These are phyloP conservation scores for Larix kaempferi DNA, from an alignment of 75 land plant genomes.

Conservation along the genomic window DNA sequence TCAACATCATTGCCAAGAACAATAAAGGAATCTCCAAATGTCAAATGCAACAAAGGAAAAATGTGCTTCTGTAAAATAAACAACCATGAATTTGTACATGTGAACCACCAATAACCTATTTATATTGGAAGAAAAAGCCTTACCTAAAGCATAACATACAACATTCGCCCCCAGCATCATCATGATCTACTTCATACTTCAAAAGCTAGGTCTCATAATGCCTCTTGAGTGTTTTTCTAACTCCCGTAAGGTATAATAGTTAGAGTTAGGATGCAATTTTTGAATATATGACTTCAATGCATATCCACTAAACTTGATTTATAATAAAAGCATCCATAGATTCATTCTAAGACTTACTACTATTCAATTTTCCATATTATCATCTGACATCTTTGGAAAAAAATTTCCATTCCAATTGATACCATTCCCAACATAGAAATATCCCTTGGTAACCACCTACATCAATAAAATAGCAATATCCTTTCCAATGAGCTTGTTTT, in stretches of 20 bases:
- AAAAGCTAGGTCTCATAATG: constrained; percentile 96
- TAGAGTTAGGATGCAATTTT: background rate
- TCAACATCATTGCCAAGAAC: constrained; percentile 79
- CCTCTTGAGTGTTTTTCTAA: constrained; percentile 96
- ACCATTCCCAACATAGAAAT: constrained; percentile 98
- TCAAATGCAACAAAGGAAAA: background rate
- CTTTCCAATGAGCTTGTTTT: background rate
- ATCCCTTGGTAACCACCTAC: constrained; percentile 98
- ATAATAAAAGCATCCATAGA: background rate
- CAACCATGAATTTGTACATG: background rate
- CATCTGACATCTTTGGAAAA: constrained; percentile 97
- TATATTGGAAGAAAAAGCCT: constrained; percentile 3
- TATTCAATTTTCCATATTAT: constrained; percentile 91
- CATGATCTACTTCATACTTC: constrained; percentile 98
- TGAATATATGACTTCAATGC: background rate
- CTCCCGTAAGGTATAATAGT: constrained; percentile 58
- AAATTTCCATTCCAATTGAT: constrained; percentile 99
- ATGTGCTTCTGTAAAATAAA: background rate
- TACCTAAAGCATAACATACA: constrained; percentile 96
- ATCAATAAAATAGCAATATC: background rate
- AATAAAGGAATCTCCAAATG: background rate
- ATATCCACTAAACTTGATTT: background rate
- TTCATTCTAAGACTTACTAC: constrained; percentile 63
- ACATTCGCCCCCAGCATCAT: constrained; percentile 99
- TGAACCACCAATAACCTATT: background rate